A percentile compares a stretch with the other conserved stretches of the same genome.
Conservation (phyloP, 306 rosid genomes). For the Lathyrus sativus region DNA sequence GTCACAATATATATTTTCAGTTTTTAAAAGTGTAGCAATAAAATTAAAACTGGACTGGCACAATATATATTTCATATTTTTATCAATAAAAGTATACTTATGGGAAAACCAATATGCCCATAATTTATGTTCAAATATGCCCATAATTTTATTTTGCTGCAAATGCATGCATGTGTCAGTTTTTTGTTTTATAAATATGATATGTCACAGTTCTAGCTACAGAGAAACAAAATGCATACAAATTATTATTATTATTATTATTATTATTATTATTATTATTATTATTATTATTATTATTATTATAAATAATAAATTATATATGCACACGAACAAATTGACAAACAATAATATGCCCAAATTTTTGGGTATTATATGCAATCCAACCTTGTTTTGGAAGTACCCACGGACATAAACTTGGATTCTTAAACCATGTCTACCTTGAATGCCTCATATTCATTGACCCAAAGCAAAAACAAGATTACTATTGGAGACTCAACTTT, state of each 20-base stretch:
- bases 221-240: neutral
- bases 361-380: conserved; percentile 40
- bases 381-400: conserved; percentile 49
- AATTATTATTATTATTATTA: neutral
- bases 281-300: neutral
- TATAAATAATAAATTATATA: neutral
- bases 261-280: neutral
- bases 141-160: no score
- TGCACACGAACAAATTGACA: conserved; percentile 36
- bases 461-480: conserved; percentile 21
- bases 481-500: conserved; percentile 40
- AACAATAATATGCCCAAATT: conserved; percentile 2
- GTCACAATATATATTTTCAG: neutral
- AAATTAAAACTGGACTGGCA: neutral
- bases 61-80: neutral
- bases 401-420: conserved; percentile 45
- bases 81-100: no score
- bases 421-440: conserved; percentile 41
- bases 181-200: neutral
- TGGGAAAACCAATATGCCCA: no score
- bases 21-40: conserved; percentile 12
- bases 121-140: no score
- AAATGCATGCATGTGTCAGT: neutral
- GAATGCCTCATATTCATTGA: conserved; percentile 39
- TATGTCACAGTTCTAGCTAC: neutral